These are phyloP conservation scores for Malus sylvestris DNA, from an alignment of 306 rosid genomes.

Conservation along the genomic window DNA sequence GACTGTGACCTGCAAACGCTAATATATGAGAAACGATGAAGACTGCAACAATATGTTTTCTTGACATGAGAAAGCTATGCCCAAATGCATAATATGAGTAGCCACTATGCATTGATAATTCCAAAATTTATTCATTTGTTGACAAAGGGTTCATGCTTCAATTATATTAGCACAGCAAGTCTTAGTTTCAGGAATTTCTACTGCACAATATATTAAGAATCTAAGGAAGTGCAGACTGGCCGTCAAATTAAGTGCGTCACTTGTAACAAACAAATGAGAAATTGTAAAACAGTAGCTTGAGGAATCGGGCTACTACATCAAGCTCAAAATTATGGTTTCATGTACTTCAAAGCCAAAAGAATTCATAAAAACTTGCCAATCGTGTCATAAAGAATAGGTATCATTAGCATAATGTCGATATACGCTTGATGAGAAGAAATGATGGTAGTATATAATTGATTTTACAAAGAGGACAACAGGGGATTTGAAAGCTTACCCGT, in stretches of 20 bases:
- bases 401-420: neutral
- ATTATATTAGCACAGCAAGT: neutral
- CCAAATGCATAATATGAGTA: neutral
- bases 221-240: neutral
- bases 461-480: neutral
- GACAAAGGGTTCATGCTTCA: neutral
- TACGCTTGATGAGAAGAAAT: neutral
- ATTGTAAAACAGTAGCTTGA: neutral
- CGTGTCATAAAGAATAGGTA: neutral
- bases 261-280: neutral
- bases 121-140: neutral
- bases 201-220: neutral
- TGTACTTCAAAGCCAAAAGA: neutral
- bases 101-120: neutral
- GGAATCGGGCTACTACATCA: neutral
- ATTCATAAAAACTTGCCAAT: neutral
- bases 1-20: too few relatives aligned
- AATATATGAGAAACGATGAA: neutral
- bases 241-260: neutral
- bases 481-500: constrained; percentile 45
- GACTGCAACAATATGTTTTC: neutral
- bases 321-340: neutral
- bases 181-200: neutral
- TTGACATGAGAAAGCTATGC: neutral
- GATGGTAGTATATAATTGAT: neutral